Base-by-base conservation (phyloP, 352 stramenopile genomes). In the Phytophthora pini region DNA sequence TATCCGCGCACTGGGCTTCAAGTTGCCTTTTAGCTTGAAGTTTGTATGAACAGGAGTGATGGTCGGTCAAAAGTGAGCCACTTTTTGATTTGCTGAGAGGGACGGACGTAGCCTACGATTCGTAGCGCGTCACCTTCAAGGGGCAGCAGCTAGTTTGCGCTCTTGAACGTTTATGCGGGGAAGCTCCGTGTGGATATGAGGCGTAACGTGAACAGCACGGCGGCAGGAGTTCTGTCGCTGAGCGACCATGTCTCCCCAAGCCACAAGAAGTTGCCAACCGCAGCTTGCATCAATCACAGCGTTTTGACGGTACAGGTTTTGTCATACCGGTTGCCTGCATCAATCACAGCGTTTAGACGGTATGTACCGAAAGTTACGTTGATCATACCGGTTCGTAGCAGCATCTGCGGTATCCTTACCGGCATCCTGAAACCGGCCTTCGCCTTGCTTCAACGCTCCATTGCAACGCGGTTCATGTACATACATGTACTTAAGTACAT, bases 31-130 rank as follows among this genome's bases (percentile, higher is more conserved):
- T 56, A 34, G 54, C 43, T 52, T 56, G 44, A 22, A 10, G 45
- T 58, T 62, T 68, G 52, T 68, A 63, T 36, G 31, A 13, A 5
- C 31, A 13, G 31, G 51, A 67, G 59, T 61, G 43, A 61, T 55
- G 50, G 50, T 61, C 57, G 7, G 32, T 29, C 29, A 34, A 26
- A 47, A 3, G n/a, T 56, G 46, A 39, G 31, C 31, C 49, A 56
- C 7, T 22, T 27, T 61, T 55, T 50, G 61, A 63, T 68, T 64
- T 68, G 61, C 45, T 56, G 61, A 44, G 44, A 59, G 52, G 60
- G 60, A 68, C 22, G n/a, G 17, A 31, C 12, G 40, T 31, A 31
- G 2, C 17, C 6, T 11, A 36, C 40, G 6, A 47, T 7, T 26
- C n/a, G n/a, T 10, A 47, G 48, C 43, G 50, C 50, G 59, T 68